A percentile compares a stretch with the other conserved stretches of the same genome.
phyloP scores from a whole-genome alignment of 768 basidiomycete species.

The Podaxis sp. region DNA sequence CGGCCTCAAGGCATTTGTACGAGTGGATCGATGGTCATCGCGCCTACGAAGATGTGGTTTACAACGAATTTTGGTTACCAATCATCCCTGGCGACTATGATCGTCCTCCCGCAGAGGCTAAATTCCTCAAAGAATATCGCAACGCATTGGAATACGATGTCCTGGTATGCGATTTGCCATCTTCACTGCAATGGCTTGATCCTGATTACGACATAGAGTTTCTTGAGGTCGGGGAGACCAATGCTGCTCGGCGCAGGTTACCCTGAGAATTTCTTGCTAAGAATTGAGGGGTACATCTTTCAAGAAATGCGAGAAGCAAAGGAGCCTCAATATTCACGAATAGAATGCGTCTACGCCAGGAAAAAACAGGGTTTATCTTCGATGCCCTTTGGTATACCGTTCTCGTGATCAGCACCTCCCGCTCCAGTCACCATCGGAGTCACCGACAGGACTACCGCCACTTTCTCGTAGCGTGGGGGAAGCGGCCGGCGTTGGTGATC shows the following conservation, averaged over 20 bases:
- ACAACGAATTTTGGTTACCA: slow-evolving; percentile 64
- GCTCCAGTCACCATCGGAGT: background rate
- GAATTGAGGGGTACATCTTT: slow-evolving; percentile 51
- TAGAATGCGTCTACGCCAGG: slow-evolving; percentile 64
- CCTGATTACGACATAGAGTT: slow-evolving; percentile 41
- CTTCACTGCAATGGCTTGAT: background rate
- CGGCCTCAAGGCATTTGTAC: slow-evolving; percentile 41
- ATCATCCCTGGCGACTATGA: slow-evolving; percentile 51
- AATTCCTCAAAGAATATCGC: slow-evolving; percentile 47
- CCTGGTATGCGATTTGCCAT: slow-evolving; percentile 34
- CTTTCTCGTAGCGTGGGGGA: background rate
- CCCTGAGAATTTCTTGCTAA: slow-evolving; percentile 49
- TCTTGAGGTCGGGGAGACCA: slow-evolving; percentile 66
- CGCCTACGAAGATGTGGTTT: slow-evolving; percentile 58
- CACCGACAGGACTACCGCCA: background rate
- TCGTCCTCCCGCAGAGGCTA: slow-evolving; percentile 35
- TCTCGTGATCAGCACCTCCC: background rate
- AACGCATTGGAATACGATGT: slow-evolving; percentile 42
- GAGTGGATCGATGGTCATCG: slow-evolving; percentile 55
- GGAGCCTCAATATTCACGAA: slow-evolving; percentile 48
- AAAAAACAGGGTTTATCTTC: slow-evolving; percentile 29
- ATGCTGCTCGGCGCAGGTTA: slow-evolving; percentile 66
- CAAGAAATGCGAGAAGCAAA: slow-evolving; percentile 50
- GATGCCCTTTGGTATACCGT: background rate
- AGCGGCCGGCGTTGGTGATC: background rate